Conservation (phyloP, 352 stramenopile species). For the Globisporangium paddicum region DNA sequence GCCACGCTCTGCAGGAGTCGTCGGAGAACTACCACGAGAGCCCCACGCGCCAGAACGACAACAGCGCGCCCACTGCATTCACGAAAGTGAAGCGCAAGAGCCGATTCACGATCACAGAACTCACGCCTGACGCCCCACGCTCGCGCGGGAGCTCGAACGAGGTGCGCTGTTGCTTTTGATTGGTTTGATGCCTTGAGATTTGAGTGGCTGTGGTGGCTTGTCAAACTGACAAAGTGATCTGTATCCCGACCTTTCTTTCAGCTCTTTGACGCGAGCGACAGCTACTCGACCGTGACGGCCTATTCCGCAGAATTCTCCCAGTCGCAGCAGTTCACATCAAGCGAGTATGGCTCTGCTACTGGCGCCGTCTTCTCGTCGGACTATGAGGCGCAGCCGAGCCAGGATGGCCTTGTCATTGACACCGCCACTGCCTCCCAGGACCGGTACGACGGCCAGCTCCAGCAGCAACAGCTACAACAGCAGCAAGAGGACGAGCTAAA, state of each 20-base stretch:
- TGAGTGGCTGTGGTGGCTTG: neutral
- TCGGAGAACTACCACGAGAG: neutral
- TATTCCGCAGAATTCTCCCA: conserved; percentile 9
- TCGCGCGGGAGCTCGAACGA: conserved; percentile 51
- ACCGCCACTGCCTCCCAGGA: neutral
- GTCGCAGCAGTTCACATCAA: conserved; percentile 4
- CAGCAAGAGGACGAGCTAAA: conserved; percentile 3
- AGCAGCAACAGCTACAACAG: neutral
- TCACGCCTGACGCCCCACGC: conserved; percentile 54
- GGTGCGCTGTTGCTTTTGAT: conserved; percentile 21
- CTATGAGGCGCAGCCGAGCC: neutral
- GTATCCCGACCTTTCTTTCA: conserved; percentile 11
- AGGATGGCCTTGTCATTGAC: neutral
- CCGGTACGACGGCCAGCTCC: neutral
- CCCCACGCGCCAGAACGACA: neutral
- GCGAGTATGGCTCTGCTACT: neutral
- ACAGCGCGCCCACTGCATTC: neutral
- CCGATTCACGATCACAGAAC: conserved; percentile 84
- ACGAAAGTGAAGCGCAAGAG: conserved; percentile 66
- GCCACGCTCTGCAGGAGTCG: neutral
- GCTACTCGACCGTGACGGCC: conserved; percentile 4
- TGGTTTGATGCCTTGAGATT: neutral
- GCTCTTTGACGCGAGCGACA: conserved; percentile 9
- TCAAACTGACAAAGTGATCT: conserved; percentile 2
- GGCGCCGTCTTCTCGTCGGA: neutral